Base-by-base conservation (phyloP, 2,329 filamentous ascomycete genomes). In the Botrytis byssoidea region DNA sequence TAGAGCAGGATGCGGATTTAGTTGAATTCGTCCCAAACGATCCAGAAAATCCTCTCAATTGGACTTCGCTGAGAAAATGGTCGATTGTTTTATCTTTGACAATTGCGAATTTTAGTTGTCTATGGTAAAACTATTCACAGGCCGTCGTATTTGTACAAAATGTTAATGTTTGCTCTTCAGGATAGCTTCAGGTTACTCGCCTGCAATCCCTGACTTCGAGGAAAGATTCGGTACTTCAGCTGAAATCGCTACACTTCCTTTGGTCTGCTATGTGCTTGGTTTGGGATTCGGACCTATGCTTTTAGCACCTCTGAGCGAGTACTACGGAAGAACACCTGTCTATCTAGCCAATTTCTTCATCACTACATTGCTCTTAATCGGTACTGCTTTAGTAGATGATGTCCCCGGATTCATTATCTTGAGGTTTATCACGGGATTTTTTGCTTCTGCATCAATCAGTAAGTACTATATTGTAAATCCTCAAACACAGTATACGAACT, bases 221-320 rank as follows among this genome's bases (percentile, higher is more conserved):
- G 7, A 35, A 51, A 60, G 12, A 10, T 73, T 63, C 37, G 42
- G 44, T 44, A 70, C 64, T 35, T 70, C 65, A 29, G 20, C 51
- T 42, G 64, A 68, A 61, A 35, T 73, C 57, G 55, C 71, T 42
- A 60, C 51, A 20, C 71, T 73, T 25, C 71, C 71, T 40, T 32
- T 78, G 14, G 66, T 79, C 20, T 76, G 80, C 7, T 80, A 91
- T 79, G 85, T 93, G 3, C 83, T 92, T 0, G 91, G 91, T 32
- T 87, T 89, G 73, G 88, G 86, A 3, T 86, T 88, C 44, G 90
- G 89, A 0, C 89, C 90, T 0, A 81, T 91, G 66, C 64, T 91
- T 7, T 86, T 88, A 71, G 89, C 88, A 0, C 90, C 91, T 0
- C 73, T 91, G 8, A 88, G 86, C 12, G 90, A 92, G 78, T 81